Base-by-base conservation (phyloP, 2,329 filamentous ascomycete species). In the Diaporthe destruens region DNA sequence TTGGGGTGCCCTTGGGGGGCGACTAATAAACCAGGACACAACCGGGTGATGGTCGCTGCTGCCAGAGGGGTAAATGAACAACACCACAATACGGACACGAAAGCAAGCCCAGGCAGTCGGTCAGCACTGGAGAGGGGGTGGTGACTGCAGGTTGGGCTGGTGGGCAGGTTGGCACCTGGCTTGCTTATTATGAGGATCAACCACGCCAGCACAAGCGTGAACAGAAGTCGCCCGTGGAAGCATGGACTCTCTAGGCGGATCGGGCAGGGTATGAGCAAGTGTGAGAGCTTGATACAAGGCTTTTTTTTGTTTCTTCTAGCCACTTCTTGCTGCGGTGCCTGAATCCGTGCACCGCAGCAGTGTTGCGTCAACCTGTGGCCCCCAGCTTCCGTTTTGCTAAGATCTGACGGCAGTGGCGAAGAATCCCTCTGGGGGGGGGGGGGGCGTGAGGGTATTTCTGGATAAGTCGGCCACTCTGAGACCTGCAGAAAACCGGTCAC, bases 361-460 rank as follows among this genome's bases (percentile, higher is more conserved):
- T 39, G 34, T 66, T 66, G 61, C 61, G 61, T 66, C 61, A 66
- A 66, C 61, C 44, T 66, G 44, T 66, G 61, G 44, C 61, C 61
- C 61, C 61, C 61, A 39, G 47, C n/a, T 25, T 49, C 61, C 47
- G 61, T 39, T n/a, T 66, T 53, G 61, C 23, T 20, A 16, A 53
- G 32, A 34, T 66, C 61, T 66, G 61, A 66, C 61, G 61, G 61
- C 61, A 39, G 61, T 66, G 61, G 47, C 61, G 39, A 53, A n/a
- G 47, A 8, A 47, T 47, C 9, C 18, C n/a, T n/a, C n/a, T n/a
- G n/a, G n/a, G n/a, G n/a, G n/a, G n/a, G n/a, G 59, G 44, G 2
- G 39, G 42, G 53, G 51, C 7, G 5, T 32, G 59, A 66, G 61
- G 47, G 61, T 65, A 65, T 65, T 65, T 51, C 61, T 65, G 61